These are phyloP conservation scores for Luzula sylvatica DNA, from an alignment of 176 grass and related monocot genomes.

Conservation along the genomic window DNA sequence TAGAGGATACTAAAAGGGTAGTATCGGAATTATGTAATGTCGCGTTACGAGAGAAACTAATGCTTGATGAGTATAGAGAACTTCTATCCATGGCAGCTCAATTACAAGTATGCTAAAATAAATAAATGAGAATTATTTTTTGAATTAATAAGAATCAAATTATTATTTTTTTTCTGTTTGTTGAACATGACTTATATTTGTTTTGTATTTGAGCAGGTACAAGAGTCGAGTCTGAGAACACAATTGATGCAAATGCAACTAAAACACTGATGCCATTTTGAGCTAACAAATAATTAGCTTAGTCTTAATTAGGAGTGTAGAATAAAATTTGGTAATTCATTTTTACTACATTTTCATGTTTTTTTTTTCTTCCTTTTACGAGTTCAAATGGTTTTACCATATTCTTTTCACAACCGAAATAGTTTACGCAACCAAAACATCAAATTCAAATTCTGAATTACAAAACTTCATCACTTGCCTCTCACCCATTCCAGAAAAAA, in stretches of 20 bases:
- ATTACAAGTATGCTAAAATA: constrained; percentile 48
- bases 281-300: constrained; percentile 19
- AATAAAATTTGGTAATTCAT: constrained; percentile 2
- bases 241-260: constrained; percentile 71
- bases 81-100: constrained; percentile 48
- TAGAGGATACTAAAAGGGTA: constrained; percentile 30
- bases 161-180: neutral
- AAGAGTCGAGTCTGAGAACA: constrained; percentile 55
- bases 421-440: constrained; percentile 27
- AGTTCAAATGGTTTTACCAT: constrained; percentile 37
- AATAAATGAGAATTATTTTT: neutral
- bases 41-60: constrained; percentile 51
- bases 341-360: neutral
- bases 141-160: too few relatives aligned
- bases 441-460: constrained; percentile 12
- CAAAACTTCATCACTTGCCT: constrained; percentile 51
- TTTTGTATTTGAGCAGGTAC: constrained; percentile 35
- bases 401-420: constrained; percentile 45
- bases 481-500: constrained; percentile 35
- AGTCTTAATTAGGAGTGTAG: constrained; percentile 16
- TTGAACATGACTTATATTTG: neutral
- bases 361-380: constrained; percentile 1
- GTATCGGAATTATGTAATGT: constrained; percentile 55
- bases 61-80: constrained; percentile 84
- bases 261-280: constrained; percentile 11